Percentiles rank a stretch among this genome's conserved stretches.
phyloP scores from a whole-genome alignment of 75 land plant species.

The Cryptomeria japonica region DNA sequence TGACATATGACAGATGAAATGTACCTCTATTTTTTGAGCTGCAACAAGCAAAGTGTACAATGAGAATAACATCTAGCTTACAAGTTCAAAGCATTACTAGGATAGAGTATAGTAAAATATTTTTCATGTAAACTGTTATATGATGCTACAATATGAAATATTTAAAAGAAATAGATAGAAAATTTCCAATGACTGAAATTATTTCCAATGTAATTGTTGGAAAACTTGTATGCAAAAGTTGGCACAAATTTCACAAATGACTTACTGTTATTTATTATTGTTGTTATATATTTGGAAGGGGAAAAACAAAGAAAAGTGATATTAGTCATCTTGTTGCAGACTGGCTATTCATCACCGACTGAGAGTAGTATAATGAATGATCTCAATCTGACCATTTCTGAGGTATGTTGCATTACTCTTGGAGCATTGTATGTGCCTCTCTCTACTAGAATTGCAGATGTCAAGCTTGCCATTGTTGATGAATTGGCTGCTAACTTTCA shows the following conservation, averaged over 20 bases:
- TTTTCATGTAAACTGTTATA: neutral
- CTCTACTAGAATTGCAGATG: neutral
- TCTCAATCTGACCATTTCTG: conserved; percentile 32
- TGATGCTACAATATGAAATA: too few relatives aligned
- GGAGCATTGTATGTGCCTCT: neutral
- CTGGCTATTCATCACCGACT: conserved; percentile 43
- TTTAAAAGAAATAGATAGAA: neutral
- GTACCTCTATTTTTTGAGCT: neutral
- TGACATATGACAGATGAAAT: too few relatives aligned
- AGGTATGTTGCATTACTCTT: conserved; percentile 21
- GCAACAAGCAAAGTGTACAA: neutral
- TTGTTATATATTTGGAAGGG: neutral
- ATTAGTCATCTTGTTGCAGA: conserved; percentile 19
- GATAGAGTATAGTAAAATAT: neutral
- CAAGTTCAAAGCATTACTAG: neutral
- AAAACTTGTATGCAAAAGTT: neutral
- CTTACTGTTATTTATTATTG: neutral
- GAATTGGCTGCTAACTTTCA: neutral
- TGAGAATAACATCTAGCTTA: neutral
- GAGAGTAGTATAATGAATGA: conserved; percentile 25
- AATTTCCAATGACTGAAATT: neutral
- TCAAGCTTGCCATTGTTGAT: neutral
- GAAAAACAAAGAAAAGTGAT: neutral
- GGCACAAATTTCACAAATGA: neutral
- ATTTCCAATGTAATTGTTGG: neutral